Percentiles rank a stretch among this genome's conserved stretches.
These are phyloP conservation scores for Telfairia occidentalis DNA, from an alignment of 331 rosid genomes.

Conservation along the genomic window DNA sequence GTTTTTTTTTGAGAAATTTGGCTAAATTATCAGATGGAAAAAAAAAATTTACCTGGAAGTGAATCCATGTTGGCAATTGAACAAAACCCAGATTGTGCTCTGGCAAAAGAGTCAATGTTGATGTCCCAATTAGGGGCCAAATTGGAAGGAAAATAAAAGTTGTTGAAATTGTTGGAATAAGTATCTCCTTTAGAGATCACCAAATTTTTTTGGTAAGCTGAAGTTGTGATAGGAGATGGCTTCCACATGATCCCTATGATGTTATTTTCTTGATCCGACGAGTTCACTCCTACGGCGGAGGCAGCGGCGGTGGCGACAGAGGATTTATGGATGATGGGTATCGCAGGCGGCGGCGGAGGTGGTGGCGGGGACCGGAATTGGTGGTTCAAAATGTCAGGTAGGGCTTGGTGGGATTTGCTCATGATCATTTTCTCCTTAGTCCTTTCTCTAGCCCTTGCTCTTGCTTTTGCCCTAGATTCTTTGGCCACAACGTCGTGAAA, in stretches of 20 bases:
- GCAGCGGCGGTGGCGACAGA: too few species aligned
- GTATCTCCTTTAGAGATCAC: conserved; percentile 31
- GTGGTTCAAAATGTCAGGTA: neutral
- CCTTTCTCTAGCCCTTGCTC: conserved; percentile 84
- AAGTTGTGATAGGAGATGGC: conserved; percentile 18
- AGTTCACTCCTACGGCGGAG: neutral
- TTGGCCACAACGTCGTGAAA: conserved; percentile 26
- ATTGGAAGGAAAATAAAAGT: conserved; percentile 28
- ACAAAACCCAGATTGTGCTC: conserved; percentile 36
- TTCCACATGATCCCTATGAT: conserved; percentile 40
- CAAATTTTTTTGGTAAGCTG: conserved; percentile 20
- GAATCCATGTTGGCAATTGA: conserved; percentile 42
- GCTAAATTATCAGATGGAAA: neutral
- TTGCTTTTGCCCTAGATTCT: conserved; percentile 69
- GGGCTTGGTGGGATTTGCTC: neutral
- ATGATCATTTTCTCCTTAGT: conserved; percentile 47
- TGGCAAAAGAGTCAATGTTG: conserved; percentile 17
- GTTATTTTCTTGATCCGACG: conserved; percentile 2
- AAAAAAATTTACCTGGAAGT: conserved; percentile 30
- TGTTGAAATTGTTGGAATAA: conserved; percentile 20
- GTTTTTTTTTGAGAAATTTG: neutral
- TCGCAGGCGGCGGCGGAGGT: neutral
- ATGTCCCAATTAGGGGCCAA: conserved; percentile 54
- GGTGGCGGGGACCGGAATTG: neutral
- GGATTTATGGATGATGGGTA: neutral